These are phyloP conservation scores for Cynara cardunculus DNA, from an alignment of 129 eudicot genomes.

Conservation along the genomic window DNA sequence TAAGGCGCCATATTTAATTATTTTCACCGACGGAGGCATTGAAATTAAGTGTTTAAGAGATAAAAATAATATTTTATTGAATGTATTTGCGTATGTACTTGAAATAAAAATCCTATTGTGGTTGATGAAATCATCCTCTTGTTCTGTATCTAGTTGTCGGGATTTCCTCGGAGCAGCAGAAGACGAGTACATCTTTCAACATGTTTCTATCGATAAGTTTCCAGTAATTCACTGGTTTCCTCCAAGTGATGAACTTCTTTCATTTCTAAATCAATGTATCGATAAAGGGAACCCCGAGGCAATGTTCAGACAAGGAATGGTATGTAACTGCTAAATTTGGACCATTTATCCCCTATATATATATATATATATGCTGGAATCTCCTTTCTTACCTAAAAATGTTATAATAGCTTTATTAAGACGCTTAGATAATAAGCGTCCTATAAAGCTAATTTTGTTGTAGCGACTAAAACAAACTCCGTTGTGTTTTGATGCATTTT, in stretches of 20 bases:
- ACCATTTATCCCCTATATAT: background rate
- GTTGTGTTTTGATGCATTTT: too few species aligned
- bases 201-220: conserved; percentile 36
- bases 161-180: conserved; percentile 46
- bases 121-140: background rate
- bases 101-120: background rate
- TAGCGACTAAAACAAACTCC: background rate
- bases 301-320: conserved; percentile 49
- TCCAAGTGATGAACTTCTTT: conserved; percentile 24
- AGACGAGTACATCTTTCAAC: conserved; percentile 37
- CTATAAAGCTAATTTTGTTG: too few species aligned
- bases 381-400: background rate
- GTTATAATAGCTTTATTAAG: too few species aligned
- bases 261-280: conserved; percentile 34
- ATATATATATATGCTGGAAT: too few species aligned
- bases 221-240: conserved; percentile 45
- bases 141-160: conserved; percentile 25
- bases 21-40: too few species aligned
- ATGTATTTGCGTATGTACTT: background rate
- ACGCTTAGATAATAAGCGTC: too few species aligned
- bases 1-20: too few species aligned
- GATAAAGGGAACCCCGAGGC: conserved; percentile 50
- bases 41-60: too few species aligned
- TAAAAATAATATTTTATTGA: too few species aligned
- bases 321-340: background rate